Percentiles rank a stretch among this genome's conserved stretches.
These are phyloP conservation scores for Coemansia sp. DNA, from an alignment of 192 early-diverging fungal genomes.

Conservation along the genomic window DNA sequence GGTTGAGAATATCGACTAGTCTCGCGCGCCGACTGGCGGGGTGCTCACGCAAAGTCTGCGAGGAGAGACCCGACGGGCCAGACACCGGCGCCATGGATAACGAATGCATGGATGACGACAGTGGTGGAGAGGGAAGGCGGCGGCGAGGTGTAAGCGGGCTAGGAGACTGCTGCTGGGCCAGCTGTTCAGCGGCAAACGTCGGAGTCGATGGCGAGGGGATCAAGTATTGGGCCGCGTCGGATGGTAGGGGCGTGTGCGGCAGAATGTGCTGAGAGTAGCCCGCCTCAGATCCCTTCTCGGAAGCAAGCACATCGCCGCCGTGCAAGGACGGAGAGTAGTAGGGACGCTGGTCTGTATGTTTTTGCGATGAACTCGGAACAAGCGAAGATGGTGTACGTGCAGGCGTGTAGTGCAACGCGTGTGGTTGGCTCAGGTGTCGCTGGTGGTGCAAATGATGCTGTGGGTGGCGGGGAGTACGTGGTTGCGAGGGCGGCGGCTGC, in stretches of 20 bases:
- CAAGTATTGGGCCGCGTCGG: slow-evolving; percentile 15
- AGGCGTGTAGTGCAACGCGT: slow-evolving; percentile 14
- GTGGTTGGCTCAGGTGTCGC: slow-evolving; percentile 46
- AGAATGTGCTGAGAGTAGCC: slow-evolving; percentile 10
- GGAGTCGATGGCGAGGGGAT: slow-evolving; percentile 32
- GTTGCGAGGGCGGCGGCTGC: slow-evolving; percentile 16
- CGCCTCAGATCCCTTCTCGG: slow-evolving; percentile 13
- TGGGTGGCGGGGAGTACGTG: slow-evolving; percentile 12
- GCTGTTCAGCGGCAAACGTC: slow-evolving; percentile 24
- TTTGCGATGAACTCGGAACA: slow-evolving; percentile 5
- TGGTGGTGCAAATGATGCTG: slow-evolving; percentile 38
- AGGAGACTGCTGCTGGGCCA: slow-evolving; percentile 20
- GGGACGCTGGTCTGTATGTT: slow-evolving; percentile 6
- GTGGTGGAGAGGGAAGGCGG: slow-evolving; percentile 23
- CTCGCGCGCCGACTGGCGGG: slow-evolving; percentile 23
- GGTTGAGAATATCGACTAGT: slow-evolving; percentile 48
- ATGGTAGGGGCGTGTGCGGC: slow-evolving; percentile 2
- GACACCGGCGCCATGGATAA: slow-evolving; percentile 22
- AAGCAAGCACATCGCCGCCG: slow-evolving; percentile 1
- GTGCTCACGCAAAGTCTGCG: slow-evolving; percentile 13
- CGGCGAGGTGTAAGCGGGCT: slow-evolving; percentile 29
- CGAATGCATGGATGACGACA: slow-evolving; percentile 41
- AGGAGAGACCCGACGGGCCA: slow-evolving; percentile 2
- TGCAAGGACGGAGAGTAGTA: not conserved
- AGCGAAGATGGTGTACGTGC: not conserved